These are phyloP conservation scores for Aspergillus homomorphus DNA, from an alignment of 495 filamentous ascomycete genomes.

Conservation along the genomic window DNA sequence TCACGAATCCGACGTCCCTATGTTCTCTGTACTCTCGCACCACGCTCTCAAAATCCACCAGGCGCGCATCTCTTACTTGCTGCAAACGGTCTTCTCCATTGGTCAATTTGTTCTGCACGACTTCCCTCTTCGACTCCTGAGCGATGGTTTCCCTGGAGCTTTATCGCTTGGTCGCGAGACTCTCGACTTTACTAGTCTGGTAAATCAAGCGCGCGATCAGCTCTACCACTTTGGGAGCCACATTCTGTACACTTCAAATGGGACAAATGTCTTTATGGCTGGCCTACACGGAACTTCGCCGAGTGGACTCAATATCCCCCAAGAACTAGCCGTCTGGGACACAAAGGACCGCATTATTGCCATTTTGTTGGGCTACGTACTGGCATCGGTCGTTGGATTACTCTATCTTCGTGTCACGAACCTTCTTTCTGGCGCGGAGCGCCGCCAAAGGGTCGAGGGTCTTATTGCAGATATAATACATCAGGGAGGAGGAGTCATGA, in stretches of 20 bases:
- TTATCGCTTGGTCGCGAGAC: constrained; percentile 19
- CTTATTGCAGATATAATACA: constrained; percentile 77
- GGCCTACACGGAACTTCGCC: constrained; percentile 21
- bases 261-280: constrained; percentile 27
- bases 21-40: constrained; percentile 61
- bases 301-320: constrained; percentile 42
- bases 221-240: constrained; percentile 22
- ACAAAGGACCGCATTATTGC: constrained; percentile 74
- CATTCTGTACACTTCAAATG: constrained; percentile 21
- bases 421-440: constrained; percentile 60
- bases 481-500: constrained; percentile 94
- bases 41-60: constrained; percentile 53
- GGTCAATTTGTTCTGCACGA: constrained; percentile 38
- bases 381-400: constrained; percentile 68
- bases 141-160: constrained; percentile 23
- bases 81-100: constrained; percentile 19
- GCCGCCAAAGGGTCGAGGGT: constrained; percentile 70
- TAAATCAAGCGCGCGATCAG: constrained; percentile 20
- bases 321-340: constrained; percentile 70
- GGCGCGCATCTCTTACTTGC: constrained; percentile 31
- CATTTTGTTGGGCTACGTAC: constrained; percentile 74
- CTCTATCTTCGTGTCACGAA: constrained; percentile 71
- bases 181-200: constrained; percentile 13
- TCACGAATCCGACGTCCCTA: constrained; percentile 55
- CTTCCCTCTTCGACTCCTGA: constrained; percentile 35